Evolutionary conservation across 148 eudicot genomes (phyloP), one percentile per base, ranked within the genome.

Genomic region (Dysphania ambrosioides): DNA sequence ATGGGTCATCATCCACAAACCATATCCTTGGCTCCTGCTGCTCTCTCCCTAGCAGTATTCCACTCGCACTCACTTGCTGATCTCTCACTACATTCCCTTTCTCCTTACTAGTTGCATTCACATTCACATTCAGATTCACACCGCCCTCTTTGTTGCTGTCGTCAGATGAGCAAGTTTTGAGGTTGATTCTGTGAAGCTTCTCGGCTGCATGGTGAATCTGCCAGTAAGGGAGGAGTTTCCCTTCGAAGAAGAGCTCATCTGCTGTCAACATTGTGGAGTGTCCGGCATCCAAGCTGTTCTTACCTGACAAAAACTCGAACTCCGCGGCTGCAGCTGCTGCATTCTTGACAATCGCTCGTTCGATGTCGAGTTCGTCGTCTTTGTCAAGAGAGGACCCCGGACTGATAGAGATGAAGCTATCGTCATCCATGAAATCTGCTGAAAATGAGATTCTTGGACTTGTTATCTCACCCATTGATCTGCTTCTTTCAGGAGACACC

Each of bases 1-100:
- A 95, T 6, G 98, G 98, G 61, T 92, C 97, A 38, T 95, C 98
- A 23, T 94, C 98, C 5, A 88, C 78, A 75, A 83, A 92, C 98
- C 98, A 95, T 71, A 85, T 85, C 40, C 83, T 77, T 19, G 87
- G 87, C 49, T 85, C 85, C 31, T 72, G 70, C 18, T 67, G 60
- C 30, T 80, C 83, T 53, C 80, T 77, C 3, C 77, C 83, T 27
- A 75, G 38, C 15, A 79, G 19, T 1, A 72, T 71, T 6, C n/a
- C 69, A 9, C 35, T 35, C 1, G 16, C 65, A n/a, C 38, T 67
- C 12, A n/a, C 24, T 8, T 53, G 58, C 2, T 53, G 58, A 1
- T 53, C 58, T 6, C 51, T 29, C 29, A 2, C 13, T n/a, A n/a
- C n/a, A n/a, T n/a, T n/a, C n/a, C n/a, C n/a, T n/a, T n/a, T n/a